A percentile compares a stretch with the other conserved stretches of the same genome.
Evolutionary conservation across 257 asterid genomes (phyloP).

Genomic region (Perilla frutescens): DNA sequence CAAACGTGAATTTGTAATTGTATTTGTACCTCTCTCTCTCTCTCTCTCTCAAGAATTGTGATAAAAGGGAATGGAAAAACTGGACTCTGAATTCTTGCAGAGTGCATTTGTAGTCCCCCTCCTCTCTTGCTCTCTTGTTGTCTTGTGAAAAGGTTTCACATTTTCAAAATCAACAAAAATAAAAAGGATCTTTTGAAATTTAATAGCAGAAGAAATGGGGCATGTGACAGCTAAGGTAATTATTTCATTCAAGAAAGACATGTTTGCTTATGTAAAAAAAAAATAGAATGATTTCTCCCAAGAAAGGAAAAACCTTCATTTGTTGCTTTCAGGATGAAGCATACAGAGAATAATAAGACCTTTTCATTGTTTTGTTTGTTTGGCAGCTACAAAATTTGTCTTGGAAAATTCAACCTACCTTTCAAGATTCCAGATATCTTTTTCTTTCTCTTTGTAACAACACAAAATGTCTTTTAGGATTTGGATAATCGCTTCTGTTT

Average conservation of each 20-base stretch:
- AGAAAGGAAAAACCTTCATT: constrained; percentile 46
- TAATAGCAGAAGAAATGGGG: constrained; percentile 29
- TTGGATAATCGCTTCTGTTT: not conserved
- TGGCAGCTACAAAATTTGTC: constrained; percentile 13
- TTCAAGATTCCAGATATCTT: constrained; percentile 27
- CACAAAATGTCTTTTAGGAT: not conserved
- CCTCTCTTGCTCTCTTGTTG: constrained; percentile 28
- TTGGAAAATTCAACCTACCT: constrained; percentile 45
- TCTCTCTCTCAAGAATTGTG: constrained; percentile 10
- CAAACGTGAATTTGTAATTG: constrained; percentile 3
- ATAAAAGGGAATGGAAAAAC: constrained; percentile 31
- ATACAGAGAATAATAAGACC: constrained; percentile 36
- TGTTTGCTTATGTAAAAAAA: constrained; percentile 32
- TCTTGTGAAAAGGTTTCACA: constrained; percentile 23
- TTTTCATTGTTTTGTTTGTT: constrained; percentile 36
- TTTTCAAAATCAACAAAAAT: not conserved
- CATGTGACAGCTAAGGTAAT: constrained; percentile 48
- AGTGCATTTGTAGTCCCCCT: constrained; percentile 46
- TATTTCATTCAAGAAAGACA: constrained; percentile 42
- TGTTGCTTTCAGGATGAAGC: constrained; percentile 43
- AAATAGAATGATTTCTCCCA: constrained; percentile 34
- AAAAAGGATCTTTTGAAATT: not conserved
- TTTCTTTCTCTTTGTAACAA: not conserved
- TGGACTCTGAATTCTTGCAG: constrained; percentile 32
- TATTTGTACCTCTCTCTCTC: not conserved